Conservation (phyloP, 179 eudicot species). For the Actinidia chinensis region DNA sequence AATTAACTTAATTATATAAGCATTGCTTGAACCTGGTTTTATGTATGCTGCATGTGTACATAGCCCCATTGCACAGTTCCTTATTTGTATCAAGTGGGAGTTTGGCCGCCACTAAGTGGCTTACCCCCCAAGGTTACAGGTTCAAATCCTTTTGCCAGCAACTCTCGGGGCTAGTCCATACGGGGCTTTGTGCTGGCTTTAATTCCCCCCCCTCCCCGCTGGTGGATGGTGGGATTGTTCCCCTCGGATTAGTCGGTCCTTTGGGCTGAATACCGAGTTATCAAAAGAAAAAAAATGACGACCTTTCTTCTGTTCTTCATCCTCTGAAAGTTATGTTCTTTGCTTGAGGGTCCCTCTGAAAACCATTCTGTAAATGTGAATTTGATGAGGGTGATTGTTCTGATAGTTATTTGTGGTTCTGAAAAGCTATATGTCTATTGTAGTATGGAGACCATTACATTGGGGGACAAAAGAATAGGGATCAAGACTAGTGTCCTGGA, state of each 20-base stretch:
- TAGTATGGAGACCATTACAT: conserved; percentile 97
- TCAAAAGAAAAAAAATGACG: no score
- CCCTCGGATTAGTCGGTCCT: no score
- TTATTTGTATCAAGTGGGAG: no score
- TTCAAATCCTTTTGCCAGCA: no score
- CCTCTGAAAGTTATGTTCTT: not conserved
- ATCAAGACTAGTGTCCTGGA: conserved; percentile 95
- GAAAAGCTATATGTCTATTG: conserved; percentile 23
- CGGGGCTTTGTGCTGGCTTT: no score
- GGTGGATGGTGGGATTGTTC: no score
- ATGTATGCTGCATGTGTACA: not conserved
- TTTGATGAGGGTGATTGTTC: not conserved
- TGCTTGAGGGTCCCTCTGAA: not conserved
- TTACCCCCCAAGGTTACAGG: no score
- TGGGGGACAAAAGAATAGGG: conserved; percentile 96
- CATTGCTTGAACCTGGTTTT: not conserved
- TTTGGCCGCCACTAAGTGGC: no score
- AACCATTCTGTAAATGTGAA: not conserved
- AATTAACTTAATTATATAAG: not conserved
- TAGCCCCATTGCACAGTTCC: no score
- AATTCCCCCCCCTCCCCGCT: no score
- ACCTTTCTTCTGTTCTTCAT: not conserved
- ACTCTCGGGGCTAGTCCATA: no score
- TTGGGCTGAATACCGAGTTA: no score
- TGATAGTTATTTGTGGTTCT: conserved; percentile 3